A percentile compares a stretch with the other conserved stretches of the same genome.
Evolutionary conservation across 2,329 filamentous ascomycete genomes (phyloP).

Genomic region (Colletotrichum sp.): DNA sequence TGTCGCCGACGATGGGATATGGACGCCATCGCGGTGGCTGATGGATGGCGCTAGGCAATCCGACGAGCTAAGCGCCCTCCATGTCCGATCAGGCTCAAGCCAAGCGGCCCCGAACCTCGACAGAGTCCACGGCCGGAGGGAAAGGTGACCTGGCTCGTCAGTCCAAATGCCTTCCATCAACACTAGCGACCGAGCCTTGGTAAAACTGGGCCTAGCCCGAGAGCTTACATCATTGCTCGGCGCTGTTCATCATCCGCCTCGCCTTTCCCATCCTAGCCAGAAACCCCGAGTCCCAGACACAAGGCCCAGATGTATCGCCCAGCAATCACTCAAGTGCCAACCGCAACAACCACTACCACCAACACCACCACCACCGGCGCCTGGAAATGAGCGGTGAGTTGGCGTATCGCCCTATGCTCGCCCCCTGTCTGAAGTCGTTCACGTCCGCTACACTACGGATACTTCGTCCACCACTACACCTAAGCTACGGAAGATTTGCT

Average conservation of each 20-base stretch:
- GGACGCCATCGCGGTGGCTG: constrained; percentile 3
- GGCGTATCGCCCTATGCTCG: constrained; percentile 14
- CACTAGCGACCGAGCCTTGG: constrained; percentile 10
- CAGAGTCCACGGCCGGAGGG: not conserved
- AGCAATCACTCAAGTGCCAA: not conserved
- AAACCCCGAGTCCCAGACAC: not conserved
- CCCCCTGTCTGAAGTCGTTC: not conserved
- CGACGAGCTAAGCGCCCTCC: constrained; percentile 7
- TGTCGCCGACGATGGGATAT: not conserved
- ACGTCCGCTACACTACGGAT: not conserved
- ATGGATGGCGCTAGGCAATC: constrained; percentile 1
- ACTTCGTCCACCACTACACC: not conserved
- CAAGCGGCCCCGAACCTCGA: not conserved
- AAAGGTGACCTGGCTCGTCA: not conserved
- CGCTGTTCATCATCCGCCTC: not conserved
- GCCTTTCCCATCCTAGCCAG: not conserved
- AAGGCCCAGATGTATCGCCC: not conserved
- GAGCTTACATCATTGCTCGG: constrained; percentile 16
- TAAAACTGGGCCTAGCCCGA: constrained; percentile 5
- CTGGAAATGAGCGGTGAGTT: constrained; percentile 22
- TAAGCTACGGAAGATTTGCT: not conserved
- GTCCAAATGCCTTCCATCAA: constrained; percentile 7
- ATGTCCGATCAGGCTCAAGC: constrained; percentile 9
- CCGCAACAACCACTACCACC: not conserved
- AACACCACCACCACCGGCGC: not conserved